Evolutionary conservation across 176 grass and related monocot genomes (phyloP).

Genomic region (Oryza rufipogon): DNA sequence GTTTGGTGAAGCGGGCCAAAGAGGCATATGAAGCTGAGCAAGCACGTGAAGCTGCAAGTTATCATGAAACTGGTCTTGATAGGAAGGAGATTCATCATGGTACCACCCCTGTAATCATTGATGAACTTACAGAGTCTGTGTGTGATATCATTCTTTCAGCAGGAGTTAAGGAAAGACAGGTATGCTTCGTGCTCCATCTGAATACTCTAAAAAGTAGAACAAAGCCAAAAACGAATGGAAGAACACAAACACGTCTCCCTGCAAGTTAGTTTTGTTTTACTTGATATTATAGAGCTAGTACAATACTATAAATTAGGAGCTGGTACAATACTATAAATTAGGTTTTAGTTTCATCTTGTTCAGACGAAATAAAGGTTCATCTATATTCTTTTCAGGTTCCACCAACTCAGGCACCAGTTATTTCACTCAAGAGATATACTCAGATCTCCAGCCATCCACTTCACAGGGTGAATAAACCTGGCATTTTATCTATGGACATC

Average conservation of each 20-base stretch:
- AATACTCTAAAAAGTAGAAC: no score
- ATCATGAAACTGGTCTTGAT: conserved; percentile 62
- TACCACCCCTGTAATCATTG: conserved; percentile 60
- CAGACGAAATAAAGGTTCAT: neutral
- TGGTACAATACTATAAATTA: neutral
- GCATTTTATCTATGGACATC: conserved; percentile 89
- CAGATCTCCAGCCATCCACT: conserved; percentile 94
- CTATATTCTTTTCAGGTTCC: conserved; percentile 52
- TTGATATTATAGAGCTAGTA: no score
- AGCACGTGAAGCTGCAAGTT: conserved; percentile 42
- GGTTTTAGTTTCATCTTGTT: conserved; percentile 12
- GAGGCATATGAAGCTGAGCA: neutral
- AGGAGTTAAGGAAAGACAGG: conserved; percentile 74
- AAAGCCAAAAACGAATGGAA: no score
- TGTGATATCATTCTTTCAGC: conserved; percentile 68
- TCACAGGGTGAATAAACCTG: conserved; percentile 93
- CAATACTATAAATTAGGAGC: no score
- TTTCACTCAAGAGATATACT: conserved; percentile 82
- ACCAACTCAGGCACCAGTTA: conserved; percentile 59
- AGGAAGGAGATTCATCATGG: conserved; percentile 73
- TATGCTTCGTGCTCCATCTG: conserved; percentile 35
- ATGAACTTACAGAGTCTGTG: conserved; percentile 50
- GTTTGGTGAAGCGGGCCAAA: neutral
- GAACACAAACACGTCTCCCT: neutral
- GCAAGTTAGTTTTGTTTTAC: neutral